Conservation (phyloP, 768 basidiomycete species). For the Suillus luteus region DNA sequence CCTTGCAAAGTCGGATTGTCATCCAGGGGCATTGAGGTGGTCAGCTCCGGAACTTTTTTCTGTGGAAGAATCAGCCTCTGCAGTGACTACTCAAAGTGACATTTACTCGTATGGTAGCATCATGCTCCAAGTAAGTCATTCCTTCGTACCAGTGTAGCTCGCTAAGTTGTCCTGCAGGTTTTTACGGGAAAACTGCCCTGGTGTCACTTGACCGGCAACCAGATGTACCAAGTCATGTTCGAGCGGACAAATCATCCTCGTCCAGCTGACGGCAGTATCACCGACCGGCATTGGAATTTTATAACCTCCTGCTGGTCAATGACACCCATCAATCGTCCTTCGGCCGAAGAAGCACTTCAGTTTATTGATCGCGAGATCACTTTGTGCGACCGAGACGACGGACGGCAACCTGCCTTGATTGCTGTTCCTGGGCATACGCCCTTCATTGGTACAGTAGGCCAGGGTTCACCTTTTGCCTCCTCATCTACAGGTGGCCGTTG, state of each 20-base stretch:
- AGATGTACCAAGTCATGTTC: not conserved
- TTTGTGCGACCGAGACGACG: not conserved
- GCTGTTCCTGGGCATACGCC: not conserved
- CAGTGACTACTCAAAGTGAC: slow-evolving; percentile 30
- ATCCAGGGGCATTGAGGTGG: slow-evolving; percentile 39
- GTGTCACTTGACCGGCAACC: not conserved
- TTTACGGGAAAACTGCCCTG: not conserved
- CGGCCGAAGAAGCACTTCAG: not conserved
- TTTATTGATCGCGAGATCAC: not conserved
- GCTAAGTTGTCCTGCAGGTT: not conserved
- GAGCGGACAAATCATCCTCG: not conserved
- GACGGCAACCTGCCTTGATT: not conserved
- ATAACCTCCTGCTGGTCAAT: not conserved
- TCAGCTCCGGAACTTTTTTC: slow-evolving; percentile 41
- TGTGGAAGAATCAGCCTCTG: not conserved
- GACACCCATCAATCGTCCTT: not conserved
- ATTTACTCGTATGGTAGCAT: slow-evolving; percentile 47
- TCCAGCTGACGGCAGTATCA: not conserved
- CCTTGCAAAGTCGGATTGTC: slow-evolving; percentile 10
- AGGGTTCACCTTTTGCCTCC: not conserved
- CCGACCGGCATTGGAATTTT: not conserved
- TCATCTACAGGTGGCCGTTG: not conserved
- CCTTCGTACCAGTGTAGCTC: not conserved
- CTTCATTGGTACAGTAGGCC: not conserved
- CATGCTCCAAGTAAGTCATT: slow-evolving; percentile 18